These are phyloP conservation scores for Aspergillus glaucus DNA, from an alignment of 2,329 filamentous ascomycete genomes.

Conservation along the genomic window DNA sequence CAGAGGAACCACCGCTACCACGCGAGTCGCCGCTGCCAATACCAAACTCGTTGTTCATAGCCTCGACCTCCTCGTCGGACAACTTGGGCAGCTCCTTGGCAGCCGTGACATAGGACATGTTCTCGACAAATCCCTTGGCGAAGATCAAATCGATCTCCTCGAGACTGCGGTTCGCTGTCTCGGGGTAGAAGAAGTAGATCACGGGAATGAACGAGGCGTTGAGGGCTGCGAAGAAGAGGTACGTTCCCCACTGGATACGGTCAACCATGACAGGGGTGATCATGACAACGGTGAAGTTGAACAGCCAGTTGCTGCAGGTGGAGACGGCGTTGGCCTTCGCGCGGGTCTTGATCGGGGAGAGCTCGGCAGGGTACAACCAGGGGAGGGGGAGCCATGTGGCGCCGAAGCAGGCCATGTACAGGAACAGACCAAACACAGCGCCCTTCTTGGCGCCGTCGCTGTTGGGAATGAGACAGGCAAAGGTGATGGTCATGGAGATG, in stretches of 20 bases:
- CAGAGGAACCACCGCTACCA: conserved; percentile 4
- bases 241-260: conserved; percentile 37
- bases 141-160: conserved; percentile 43
- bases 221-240: conserved; percentile 39
- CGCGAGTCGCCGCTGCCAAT: conserved; percentile 10
- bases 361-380: conserved; percentile 49
- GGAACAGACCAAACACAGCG: conserved; percentile 56
- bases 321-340: conserved; percentile 52
- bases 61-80: conserved; percentile 28
- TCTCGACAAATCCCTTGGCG: conserved; percentile 39
- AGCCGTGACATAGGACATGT: conserved; percentile 34
- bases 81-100: conserved; percentile 29
- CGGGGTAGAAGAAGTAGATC: conserved; percentile 51
- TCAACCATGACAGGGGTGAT: conserved; percentile 40
- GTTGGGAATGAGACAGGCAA: conserved; percentile 32
- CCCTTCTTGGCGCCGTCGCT: conserved; percentile 24
- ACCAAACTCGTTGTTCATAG: conserved; percentile 28
- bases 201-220: conserved; percentile 45
- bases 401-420: conserved; percentile 64
- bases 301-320: conserved; percentile 51
- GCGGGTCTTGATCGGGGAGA: conserved; percentile 51
- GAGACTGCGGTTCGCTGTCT: conserved; percentile 40
- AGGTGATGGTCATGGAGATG: conserved; percentile 34
- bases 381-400: conserved; percentile 60
- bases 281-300: conserved; percentile 52